Conservation (phyloP, 2,329 filamentous ascomycete genomes). For the Trichoderma oligosporum region DNA sequence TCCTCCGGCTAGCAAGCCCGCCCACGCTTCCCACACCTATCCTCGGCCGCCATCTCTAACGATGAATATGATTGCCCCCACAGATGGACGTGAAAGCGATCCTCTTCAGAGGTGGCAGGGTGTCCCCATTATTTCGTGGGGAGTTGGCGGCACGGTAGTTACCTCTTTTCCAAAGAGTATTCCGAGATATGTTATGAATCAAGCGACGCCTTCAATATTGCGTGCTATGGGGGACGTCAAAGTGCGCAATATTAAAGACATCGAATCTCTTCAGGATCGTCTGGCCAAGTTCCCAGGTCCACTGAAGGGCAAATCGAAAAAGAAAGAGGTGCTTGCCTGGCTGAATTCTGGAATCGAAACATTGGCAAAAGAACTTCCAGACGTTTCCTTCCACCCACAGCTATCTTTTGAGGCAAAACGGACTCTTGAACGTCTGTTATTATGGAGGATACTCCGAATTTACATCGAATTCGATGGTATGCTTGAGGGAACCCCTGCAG, state of each 20-base stretch:
- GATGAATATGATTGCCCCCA: constrained; percentile 58
- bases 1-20: constrained; percentile 29
- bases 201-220: constrained; percentile 71
- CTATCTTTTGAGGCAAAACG: constrained; percentile 63
- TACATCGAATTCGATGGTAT: constrained; percentile 83
- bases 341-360: constrained; percentile 69
- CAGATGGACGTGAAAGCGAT: constrained; percentile 67
- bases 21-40: constrained; percentile 36
- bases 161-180: constrained; percentile 86
- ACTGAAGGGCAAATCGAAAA: constrained; percentile 83
- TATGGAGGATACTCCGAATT: constrained; percentile 82
- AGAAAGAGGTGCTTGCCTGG: constrained; percentile 88
- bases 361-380: constrained; percentile 59
- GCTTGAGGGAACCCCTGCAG: constrained; percentile 67
- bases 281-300: constrained; percentile 85
- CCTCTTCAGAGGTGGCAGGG: constrained; percentile 88
- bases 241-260: constrained; percentile 69
- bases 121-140: constrained; percentile 80
- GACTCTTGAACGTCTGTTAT: constrained; percentile 70
- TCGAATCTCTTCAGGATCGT: constrained; percentile 66
- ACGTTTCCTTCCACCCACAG: constrained; percentile 46
- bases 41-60: constrained; percentile 52
- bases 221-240: constrained; percentile 79
- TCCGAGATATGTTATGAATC: constrained; percentile 76
- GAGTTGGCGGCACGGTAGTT: constrained; percentile 75